Evolutionary conservation across 768 basidiomycete genomes (phyloP).

Genomic region (Boletus rufocinnamomeus): DNA sequence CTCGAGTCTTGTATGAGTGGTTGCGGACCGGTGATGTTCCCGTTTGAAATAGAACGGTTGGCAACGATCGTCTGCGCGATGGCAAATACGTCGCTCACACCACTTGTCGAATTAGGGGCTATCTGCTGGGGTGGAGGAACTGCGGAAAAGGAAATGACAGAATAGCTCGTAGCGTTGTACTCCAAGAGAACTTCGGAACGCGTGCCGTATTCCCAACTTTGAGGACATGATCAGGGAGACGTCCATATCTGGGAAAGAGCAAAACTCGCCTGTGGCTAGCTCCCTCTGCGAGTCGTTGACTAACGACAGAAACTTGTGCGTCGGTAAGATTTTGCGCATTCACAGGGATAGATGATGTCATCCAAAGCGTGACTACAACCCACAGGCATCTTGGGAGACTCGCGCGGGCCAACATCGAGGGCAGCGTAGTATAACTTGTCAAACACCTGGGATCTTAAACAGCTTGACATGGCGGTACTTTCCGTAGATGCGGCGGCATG

Average conservation of each 20-base stretch:
- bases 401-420: neutral
- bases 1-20: constrained; percentile 61
- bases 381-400: neutral
- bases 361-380: constrained; percentile 1
- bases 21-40: constrained; percentile 49
- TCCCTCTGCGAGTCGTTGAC: constrained; percentile 40
- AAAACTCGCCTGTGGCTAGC: constrained; percentile 42
- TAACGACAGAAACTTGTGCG: constrained; percentile 39
- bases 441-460: neutral
- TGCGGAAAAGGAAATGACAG: constrained; percentile 41
- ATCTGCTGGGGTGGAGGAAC: constrained; percentile 32
- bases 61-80: constrained; percentile 55
- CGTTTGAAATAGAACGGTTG: constrained; percentile 46
- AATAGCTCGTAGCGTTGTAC: constrained; percentile 44
- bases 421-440: neutral
- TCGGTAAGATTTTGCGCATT: constrained; percentile 39
- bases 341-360: constrained; percentile 4
- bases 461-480: neutral
- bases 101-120: constrained; percentile 24
- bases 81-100: constrained; percentile 55
- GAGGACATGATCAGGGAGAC: neutral
- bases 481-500: neutral
- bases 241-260: neutral
- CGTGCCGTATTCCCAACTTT: constrained; percentile 57
- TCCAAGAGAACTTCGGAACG: constrained; percentile 54